phyloP scores from a whole-genome alignment of 2,329 filamentous ascomycete genomes.

The Aureobasidium namibiae region DNA sequence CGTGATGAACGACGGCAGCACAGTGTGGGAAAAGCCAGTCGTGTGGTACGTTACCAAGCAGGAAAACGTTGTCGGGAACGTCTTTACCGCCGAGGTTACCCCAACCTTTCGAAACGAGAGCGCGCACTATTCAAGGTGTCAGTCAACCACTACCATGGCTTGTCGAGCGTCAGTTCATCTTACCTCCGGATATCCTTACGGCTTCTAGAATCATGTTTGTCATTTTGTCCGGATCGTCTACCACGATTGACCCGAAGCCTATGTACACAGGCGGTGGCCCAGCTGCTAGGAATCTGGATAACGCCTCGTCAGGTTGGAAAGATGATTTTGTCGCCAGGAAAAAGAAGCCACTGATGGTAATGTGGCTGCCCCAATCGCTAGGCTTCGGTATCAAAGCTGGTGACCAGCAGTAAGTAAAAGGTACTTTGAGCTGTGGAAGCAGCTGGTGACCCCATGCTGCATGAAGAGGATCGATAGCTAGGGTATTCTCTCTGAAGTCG shows the following conservation, averaged over 20 bases:
- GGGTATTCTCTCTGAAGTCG: slow-evolving; percentile 54
- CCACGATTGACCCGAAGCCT: slow-evolving; percentile 75
- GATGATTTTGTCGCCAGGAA: slow-evolving; percentile 56
- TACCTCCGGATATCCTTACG: slow-evolving; percentile 44
- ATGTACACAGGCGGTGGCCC: slow-evolving; percentile 72
- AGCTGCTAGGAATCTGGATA: slow-evolving; percentile 38
- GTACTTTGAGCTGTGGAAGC: slow-evolving; percentile 64
- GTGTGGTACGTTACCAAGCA: slow-evolving; percentile 45
- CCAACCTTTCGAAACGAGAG: slow-evolving; percentile 48
- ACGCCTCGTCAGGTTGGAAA: slow-evolving; percentile 38
- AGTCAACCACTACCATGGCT: too few relatives aligned
- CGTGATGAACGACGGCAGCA: slow-evolving; percentile 49
- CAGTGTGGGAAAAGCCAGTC: slow-evolving; percentile 52
- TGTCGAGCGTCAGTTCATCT: slow-evolving; percentile 20
- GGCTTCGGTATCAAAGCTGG: slow-evolving; percentile 72
- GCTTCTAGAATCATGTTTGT: slow-evolving; percentile 67
- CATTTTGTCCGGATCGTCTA: slow-evolving; percentile 64
- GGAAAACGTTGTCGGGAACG: slow-evolving; percentile 40
- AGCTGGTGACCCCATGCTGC: slow-evolving; percentile 76
- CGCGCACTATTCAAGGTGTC: background rate
- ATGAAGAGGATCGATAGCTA: slow-evolving; percentile 70
- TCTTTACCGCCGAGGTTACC: slow-evolving; percentile 37
- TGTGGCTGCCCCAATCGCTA: slow-evolving; percentile 63
- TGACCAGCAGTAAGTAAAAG: slow-evolving; percentile 91
- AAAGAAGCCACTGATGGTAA: slow-evolving; percentile 68